Evolutionary conservation across 2,329 filamentous ascomycete genomes (phyloP).

Genomic region (Aphanoascus verrucosus): DNA sequence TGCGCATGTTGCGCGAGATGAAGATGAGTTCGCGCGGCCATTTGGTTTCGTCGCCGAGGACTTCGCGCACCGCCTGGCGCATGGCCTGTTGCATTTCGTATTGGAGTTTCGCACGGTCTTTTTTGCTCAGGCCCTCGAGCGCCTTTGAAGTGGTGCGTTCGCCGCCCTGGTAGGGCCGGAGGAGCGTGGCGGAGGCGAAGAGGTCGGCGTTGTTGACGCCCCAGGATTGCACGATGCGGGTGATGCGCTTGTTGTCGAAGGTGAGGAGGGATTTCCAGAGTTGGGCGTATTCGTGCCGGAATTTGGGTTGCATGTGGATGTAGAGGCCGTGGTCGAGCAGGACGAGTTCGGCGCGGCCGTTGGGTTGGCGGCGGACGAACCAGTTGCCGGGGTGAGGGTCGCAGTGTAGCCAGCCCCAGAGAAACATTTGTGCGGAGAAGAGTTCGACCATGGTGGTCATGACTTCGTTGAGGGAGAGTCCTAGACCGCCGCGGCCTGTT

Average conservation of each 20-base stretch:
- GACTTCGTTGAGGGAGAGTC: conserved; percentile 69
- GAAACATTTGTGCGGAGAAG: conserved; percentile 96
- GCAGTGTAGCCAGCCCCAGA: conserved; percentile 91
- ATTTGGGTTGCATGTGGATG: conserved; percentile 73
- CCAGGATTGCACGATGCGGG: conserved; percentile 64
- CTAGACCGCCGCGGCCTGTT: conserved; percentile 66
- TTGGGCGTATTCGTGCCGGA: conserved; percentile 72
- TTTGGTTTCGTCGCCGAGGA: conserved; percentile 74
- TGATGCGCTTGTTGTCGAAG: conserved; percentile 76
- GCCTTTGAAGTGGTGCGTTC: conserved; percentile 54
- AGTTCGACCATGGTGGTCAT: conserved; percentile 96
- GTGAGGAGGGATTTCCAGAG: conserved; percentile 94
- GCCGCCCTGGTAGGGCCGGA: conserved; percentile 84
- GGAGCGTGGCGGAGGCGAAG: conserved; percentile 79
- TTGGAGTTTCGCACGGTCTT: conserved; percentile 48
- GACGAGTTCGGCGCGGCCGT: conserved; percentile 76
- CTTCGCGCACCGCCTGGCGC: conserved; percentile 61
- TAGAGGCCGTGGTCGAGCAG: conserved; percentile 97
- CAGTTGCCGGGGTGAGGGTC: conserved; percentile 97
- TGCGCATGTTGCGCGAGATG: conserved; percentile 81
- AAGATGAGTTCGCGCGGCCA: conserved; percentile 88
- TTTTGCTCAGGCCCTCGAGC: conserved; percentile 42
- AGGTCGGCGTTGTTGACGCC: conserved; percentile 81
- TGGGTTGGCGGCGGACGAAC: conserved; percentile 76
- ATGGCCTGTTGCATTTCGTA: conserved; percentile 73